Evolutionary conservation across 2,329 filamentous ascomycete genomes (phyloP), one percentile per base, ranked within the genome.

Genomic region (Fonsecaea nubica): DNA sequence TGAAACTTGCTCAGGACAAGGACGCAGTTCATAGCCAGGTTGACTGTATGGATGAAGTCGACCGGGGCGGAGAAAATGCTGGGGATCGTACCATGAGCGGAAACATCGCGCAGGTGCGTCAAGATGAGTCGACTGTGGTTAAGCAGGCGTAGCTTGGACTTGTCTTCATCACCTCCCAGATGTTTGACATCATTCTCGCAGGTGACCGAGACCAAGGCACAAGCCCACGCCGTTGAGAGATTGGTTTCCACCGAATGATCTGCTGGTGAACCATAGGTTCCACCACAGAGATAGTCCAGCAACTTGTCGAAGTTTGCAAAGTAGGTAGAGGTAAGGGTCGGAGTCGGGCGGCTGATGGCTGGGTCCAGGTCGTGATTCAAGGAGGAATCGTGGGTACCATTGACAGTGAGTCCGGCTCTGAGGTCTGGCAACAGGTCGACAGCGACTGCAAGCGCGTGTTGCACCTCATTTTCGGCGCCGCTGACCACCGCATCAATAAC

Each of bases 161-260:
- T 25, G 21, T 10, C 45, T 15, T 10, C 45, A 13, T 25, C 45
- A 21, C 10, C 35, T 18, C 8, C 53, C 7, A 55, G 9, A 13
- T 53, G 63, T n/a, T 38, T 65, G 25, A 70, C 45, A 52, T 72
- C 67, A 45, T 68, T 64, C 35, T 72, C 64, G n/a, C 56, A 53
- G 12, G 42, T 48, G 2, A 71, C 36, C 15, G 59, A 55, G 18
- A 71, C 25, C 38, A 72, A 32, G 25, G 68, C 33, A 42, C 65
- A 25, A 12, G 61, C 66, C 71, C 71, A 72, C 3, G 69, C 45
- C 35, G 65, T 36, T 10, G 63, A 55, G 30, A 72, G 60, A 58
- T 63, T 71, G 30, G 64, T 57, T 2, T 65, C 55, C 40, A 62
- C 36, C 5, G 63, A 58, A 18, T 59, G 63, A 32, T 40, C 10